Percentiles rank a stretch among this genome's conserved stretches.
phyloP scores from a whole-genome alignment of 1,139 yeast species.

The Kurtzmaniella quercitrusa region DNA sequence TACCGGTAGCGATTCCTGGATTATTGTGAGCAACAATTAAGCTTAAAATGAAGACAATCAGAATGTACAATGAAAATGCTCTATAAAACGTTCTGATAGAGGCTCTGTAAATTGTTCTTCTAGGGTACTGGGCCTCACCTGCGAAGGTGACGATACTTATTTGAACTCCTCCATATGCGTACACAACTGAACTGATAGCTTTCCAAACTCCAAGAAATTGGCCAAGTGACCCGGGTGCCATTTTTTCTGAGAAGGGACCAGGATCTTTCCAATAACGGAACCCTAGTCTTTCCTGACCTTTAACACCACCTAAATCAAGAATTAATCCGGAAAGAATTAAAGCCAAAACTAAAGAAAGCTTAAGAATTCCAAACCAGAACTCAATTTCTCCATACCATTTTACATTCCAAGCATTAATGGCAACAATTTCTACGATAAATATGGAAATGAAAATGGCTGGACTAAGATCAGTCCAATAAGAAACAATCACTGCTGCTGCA shows the following conservation, averaged over 20 bases:
- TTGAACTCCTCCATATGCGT: slow-evolving; percentile 32
- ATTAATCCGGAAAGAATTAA: slow-evolving; percentile 23
- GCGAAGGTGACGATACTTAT: slow-evolving; percentile 39
- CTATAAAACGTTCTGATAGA: slow-evolving; percentile 42
- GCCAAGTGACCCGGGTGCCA: slow-evolving; percentile 20
- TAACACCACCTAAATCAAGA: slow-evolving; percentile 21
- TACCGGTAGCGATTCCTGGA: slow-evolving; percentile 29
- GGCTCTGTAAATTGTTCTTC: slow-evolving; percentile 45
- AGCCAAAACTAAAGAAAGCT: slow-evolving; percentile 23
- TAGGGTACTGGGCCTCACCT: slow-evolving; percentile 47
- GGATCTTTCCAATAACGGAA: slow-evolving; percentile 24
- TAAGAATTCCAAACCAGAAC: slow-evolving; percentile 26
- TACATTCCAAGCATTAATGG: slow-evolving; percentile 21
- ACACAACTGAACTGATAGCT: slow-evolving; percentile 20
- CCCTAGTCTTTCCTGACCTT: slow-evolving; percentile 11
- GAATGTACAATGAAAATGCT: slow-evolving; percentile 39
- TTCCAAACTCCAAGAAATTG: slow-evolving; percentile 27
- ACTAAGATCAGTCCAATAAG: slow-evolving; percentile 20
- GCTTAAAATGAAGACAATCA: slow-evolving; percentile 41
- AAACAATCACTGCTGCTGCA: slow-evolving; percentile 25
- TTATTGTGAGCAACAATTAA: slow-evolving; percentile 46
- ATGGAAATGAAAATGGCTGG: slow-evolving; percentile 26
- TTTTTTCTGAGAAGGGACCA: slow-evolving; percentile 20
- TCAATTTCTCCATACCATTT: slow-evolving; percentile 31
- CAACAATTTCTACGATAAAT: slow-evolving; percentile 20